A percentile compares a stretch with the other conserved stretches of the same genome.
These are phyloP conservation scores for Nemania sp. DNA, from an alignment of 2,329 filamentous ascomycete species.

Conservation along the genomic window DNA sequence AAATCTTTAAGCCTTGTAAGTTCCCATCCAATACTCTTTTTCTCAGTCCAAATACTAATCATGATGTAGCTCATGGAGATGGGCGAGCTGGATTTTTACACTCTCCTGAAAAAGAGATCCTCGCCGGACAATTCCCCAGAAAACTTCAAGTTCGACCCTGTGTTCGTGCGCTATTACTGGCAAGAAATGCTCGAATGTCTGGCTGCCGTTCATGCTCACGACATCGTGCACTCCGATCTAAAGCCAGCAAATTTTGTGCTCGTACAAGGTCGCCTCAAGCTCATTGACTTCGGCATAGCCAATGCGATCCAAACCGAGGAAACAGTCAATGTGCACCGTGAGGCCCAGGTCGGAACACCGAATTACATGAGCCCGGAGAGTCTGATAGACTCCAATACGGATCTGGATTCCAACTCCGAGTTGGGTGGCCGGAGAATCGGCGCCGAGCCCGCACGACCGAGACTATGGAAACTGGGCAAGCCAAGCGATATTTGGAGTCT, in stretches of 20 bases:
- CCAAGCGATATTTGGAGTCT: slow-evolving; percentile 96
- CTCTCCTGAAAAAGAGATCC: slow-evolving; percentile 79
- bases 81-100: slow-evolving; percentile 92
- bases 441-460: slow-evolving; percentile 61
- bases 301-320: slow-evolving; percentile 96
- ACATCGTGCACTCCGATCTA: slow-evolving; percentile 96
- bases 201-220: slow-evolving; percentile 85
- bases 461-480: slow-evolving; percentile 95
- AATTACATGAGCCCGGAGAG: slow-evolving; percentile 99
- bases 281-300: slow-evolving; percentile 98
- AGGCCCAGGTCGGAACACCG: slow-evolving; percentile 93
- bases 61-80: slow-evolving; percentile 87
- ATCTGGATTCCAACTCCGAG: too few species aligned
- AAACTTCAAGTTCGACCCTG: slow-evolving; percentile 82
- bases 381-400: slow-evolving; percentile 82
- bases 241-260: slow-evolving; percentile 98
- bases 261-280: slow-evolving; percentile 88
- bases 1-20: slow-evolving; percentile 85
- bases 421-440: slow-evolving; percentile 55
- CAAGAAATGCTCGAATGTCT: slow-evolving; percentile 99
- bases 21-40: slow-evolving; percentile 40
- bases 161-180: slow-evolving; percentile 98
- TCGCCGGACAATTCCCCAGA: slow-evolving; percentile 65
- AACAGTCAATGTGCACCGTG: slow-evolving; percentile 96
- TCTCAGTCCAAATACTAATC: slow-evolving; percentile 38